Evolutionary conservation across 2,329 filamentous ascomycete species (phyloP), one percentile per base, ranked within the genome.

Genomic region (Aspergillus felis): DNA sequence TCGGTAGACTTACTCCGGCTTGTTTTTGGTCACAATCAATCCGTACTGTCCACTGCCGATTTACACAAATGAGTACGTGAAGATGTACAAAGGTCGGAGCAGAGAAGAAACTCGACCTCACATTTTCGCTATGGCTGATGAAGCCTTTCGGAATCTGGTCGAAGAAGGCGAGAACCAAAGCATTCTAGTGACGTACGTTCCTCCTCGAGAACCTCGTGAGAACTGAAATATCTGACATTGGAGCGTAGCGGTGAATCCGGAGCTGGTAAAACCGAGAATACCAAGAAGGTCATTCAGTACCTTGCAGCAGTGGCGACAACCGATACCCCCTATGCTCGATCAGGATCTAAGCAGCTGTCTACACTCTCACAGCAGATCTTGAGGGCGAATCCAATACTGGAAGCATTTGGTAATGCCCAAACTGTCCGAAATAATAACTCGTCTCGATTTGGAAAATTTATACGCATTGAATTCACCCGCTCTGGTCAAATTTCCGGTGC

Each of bases 241-340:
- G 14, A 7, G 42, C 32, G 51, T 55, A 83, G 81, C 2, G 94
- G 94, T 76, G 94, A 99, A 78, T 99, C 94, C 20, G 94, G 94
- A 71, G 94, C 94, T 35, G 94, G 94, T 66, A 99, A 99, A 78
- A 99, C 94, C 0, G 94, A 99, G 73, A 99, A 99, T 72, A 99
- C 94, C 17, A 99, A 99, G 72, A 99, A 99, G 74, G 94, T 99
- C 65, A 99, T 99, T 55, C 95, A 99, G 69, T 99, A 99, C 70
- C 85, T 99, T 47, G 94, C 94, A 14, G 92, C 94, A 1, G 94
- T 99, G 49, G 94, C 94, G 9, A 89, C 90, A 46, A 86, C 90
- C 0, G 93, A 97, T 58, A 87, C 87, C 0, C 83, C 88, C 2
- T 76, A 81, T 56, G 78, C 75, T 2, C 82, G 82, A 71, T 83